Percentiles rank a stretch among this genome's conserved stretches.
phyloP scores from a whole-genome alignment of 78 protist genomes.

The Dictyostelium purpureum region DNA sequence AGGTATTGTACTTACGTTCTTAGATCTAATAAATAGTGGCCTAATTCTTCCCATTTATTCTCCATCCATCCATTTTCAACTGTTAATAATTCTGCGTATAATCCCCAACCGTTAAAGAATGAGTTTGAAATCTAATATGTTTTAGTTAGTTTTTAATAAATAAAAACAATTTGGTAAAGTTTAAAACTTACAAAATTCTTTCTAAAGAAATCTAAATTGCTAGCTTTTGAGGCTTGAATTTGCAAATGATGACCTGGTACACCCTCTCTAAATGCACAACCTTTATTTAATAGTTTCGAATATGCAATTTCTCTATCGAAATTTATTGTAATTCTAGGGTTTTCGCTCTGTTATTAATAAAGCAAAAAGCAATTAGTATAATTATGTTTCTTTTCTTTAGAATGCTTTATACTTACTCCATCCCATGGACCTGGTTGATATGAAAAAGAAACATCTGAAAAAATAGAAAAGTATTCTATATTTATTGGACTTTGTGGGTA shows the following conservation, averaged over 20 bases:
- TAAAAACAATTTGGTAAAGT: neutral
- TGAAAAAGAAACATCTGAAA: neutral
- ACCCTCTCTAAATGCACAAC: conserved; percentile 22
- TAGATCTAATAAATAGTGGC: conserved; percentile 20
- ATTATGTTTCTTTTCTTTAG: too few relatives aligned
- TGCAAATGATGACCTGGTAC: conserved; percentile 69
- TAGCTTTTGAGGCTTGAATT: neutral
- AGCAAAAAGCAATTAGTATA: too few relatives aligned
- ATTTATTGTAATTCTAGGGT: neutral
- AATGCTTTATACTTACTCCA: conserved; percentile 10
- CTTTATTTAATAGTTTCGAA: neutral
- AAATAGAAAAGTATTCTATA: conserved; percentile 2
- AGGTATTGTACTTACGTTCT: neutral
- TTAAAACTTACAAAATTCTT: conserved; percentile 16
- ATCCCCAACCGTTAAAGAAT: conserved; percentile 28
- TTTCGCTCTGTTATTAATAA: neutral
- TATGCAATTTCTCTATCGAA: conserved; percentile 1
- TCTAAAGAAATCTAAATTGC: conserved; percentile 33
- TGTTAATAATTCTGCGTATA: conserved; percentile 6
- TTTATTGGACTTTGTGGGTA: neutral
- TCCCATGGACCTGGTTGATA: conserved; percentile 15
- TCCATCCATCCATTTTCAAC: conserved; percentile 23
- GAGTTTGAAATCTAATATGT: neutral
- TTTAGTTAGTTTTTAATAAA: neutral
- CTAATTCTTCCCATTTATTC: conserved; percentile 16